Evolutionary conservation across 1,139 yeast genomes (phyloP).

Genomic region (Hemisphaericaspora subhashii): DNA sequence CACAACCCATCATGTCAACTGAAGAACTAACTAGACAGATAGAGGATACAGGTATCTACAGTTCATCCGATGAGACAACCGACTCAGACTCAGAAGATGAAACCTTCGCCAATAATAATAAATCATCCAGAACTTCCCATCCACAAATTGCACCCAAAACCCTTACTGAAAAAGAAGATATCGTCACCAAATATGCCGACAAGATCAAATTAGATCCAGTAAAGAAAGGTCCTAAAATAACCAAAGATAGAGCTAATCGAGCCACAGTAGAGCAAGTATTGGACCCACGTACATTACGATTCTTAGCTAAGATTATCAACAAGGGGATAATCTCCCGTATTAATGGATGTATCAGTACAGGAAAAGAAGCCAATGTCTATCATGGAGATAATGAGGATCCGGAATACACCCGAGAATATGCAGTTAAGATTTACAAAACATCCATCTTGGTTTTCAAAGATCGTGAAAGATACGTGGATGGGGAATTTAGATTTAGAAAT

Average conservation of each 20-base stretch:
- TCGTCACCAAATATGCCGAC: conserved; percentile 60
- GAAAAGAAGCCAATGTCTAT: conserved; percentile 97
- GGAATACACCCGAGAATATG: conserved; percentile 57
- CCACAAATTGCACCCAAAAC: conserved; percentile 16
- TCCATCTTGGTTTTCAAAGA: conserved; percentile 95
- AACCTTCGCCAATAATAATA: background rate
- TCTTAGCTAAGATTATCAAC: conserved; percentile 76
- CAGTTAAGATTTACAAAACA: conserved; percentile 93
- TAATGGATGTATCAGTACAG: conserved; percentile 94
- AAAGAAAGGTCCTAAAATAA: conserved; percentile 55
- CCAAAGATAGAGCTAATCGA: conserved; percentile 83
- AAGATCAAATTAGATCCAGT: conserved; percentile 64
- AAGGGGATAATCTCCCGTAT: conserved; percentile 81
- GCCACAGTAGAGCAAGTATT: conserved; percentile 97
- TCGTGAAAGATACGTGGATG: conserved; percentile 92
- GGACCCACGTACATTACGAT: conserved; percentile 89
- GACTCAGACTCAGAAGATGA: conserved; percentile 15
- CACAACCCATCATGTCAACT: conserved; percentile 1
- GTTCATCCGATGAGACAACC: conserved; percentile 8
- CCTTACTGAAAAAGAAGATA: conserved; percentile 52
- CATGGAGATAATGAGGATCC: conserved; percentile 59
- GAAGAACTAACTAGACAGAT: conserved; percentile 4
- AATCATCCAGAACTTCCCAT: background rate
- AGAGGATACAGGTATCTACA: conserved; percentile 4
- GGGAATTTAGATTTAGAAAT: conserved; percentile 90